These are phyloP conservation scores for Ustilago sp. DNA, from an alignment of 1,284 basidiomycete species.

Conservation along the genomic window DNA sequence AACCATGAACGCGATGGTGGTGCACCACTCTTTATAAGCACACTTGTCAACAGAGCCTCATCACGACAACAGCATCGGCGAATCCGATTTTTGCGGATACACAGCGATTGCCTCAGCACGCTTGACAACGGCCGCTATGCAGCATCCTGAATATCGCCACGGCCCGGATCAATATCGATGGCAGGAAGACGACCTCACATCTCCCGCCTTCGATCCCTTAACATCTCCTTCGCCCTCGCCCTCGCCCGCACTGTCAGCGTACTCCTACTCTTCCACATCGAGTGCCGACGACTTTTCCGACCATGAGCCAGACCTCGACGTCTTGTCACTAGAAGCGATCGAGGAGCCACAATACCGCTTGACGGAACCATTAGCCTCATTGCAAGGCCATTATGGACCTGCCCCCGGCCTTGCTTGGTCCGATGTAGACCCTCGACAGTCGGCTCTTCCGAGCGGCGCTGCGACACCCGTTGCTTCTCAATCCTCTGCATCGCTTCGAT, in stretches of 20 bases:
- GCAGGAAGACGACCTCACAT: constrained; percentile 15
- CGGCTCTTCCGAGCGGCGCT: constrained; percentile 30
- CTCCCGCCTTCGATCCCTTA: constrained; percentile 25
- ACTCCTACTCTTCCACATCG: constrained; percentile 46
- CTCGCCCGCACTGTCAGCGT: constrained; percentile 54
- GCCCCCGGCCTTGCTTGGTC: constrained; percentile 6
- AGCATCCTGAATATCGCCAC: constrained; percentile 16
- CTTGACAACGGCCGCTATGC: constrained; percentile 4
- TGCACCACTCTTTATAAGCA: neutral
- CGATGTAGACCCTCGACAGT: constrained; percentile 36
- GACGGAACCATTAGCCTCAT: neutral
- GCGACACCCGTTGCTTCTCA: constrained; percentile 41
- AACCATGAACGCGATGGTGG: neutral
- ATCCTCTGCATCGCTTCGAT: constrained; percentile 27
- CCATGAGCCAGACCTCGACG: constrained; percentile 43
- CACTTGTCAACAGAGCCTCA: neutral
- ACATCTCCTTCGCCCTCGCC: constrained; percentile 44
- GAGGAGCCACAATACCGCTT: constrained; percentile 48
- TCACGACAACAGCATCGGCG: constrained; percentile 1
- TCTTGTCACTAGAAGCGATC: constrained; percentile 50
- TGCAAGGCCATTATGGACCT: neutral
- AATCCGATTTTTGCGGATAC: neutral
- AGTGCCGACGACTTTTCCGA: constrained; percentile 42
- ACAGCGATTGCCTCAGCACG: neutral
- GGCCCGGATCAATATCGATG: constrained; percentile 15